phyloP scores from a whole-genome alignment of 495 filamentous ascomycete genomes.

The Penicillium subrubescens region DNA sequence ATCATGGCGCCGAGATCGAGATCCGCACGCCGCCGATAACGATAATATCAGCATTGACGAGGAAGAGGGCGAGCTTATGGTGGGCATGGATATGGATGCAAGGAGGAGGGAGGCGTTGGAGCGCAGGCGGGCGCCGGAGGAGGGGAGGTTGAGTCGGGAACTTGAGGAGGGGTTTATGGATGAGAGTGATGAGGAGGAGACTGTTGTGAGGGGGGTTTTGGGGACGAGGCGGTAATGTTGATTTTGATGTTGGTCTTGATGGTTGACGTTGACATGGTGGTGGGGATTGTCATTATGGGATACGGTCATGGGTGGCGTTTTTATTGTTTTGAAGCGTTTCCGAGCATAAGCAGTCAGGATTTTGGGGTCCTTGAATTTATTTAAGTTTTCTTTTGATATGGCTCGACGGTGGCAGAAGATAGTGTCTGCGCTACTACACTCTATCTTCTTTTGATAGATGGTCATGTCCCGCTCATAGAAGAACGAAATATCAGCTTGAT shows the following conservation, averaged over 20 bases:
- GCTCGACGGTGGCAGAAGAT: not conserved
- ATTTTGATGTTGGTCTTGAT: not conserved
- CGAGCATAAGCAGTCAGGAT: not conserved
- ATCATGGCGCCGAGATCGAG: slow-evolving; percentile 46
- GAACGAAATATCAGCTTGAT: not conserved
- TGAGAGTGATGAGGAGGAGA: slow-evolving; percentile 70
- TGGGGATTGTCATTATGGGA: not conserved
- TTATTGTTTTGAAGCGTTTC: slow-evolving; percentile 5
- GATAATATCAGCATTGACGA: slow-evolving; percentile 67
- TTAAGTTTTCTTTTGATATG: not conserved
- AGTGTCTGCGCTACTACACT: no score
- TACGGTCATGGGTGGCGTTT: slow-evolving; percentile 21
- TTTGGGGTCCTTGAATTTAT: not conserved
- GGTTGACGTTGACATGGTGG: not conserved
- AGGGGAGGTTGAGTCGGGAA: slow-evolving; percentile 74
- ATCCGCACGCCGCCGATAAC: slow-evolving; percentile 46
- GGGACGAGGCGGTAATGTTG: not conserved
- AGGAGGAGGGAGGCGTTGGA: slow-evolving; percentile 52
- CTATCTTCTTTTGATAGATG: not conserved
- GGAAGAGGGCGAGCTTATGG: slow-evolving; percentile 66
- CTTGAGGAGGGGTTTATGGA: slow-evolving; percentile 83
- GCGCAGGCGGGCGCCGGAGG: slow-evolving; percentile 44
- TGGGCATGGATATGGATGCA: slow-evolving; percentile 58
- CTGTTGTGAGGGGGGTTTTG: not conserved
- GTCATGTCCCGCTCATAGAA: not conserved